Evolutionary conservation across 2,329 filamentous ascomycete genomes (phyloP).

Genomic region (Phialocephala sp.): DNA sequence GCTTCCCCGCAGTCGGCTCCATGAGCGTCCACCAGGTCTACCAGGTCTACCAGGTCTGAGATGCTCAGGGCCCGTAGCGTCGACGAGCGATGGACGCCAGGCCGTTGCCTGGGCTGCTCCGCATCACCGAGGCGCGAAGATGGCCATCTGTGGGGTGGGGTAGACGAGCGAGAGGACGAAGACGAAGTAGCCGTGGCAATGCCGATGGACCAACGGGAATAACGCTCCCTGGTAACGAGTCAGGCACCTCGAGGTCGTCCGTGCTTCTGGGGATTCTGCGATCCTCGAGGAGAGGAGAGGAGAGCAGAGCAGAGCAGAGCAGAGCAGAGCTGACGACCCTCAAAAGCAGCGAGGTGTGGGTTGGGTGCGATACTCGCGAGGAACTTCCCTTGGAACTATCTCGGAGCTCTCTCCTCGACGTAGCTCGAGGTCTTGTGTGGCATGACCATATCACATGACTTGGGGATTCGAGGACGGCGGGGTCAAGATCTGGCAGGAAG

Average conservation of each 20-base stretch:
- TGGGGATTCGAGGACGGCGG: background rate
- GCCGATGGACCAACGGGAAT: slow-evolving; percentile 7
- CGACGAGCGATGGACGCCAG: background rate
- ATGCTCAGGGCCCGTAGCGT: too few species aligned
- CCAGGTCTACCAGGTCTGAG: too few species aligned
- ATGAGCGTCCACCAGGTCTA: too few species aligned
- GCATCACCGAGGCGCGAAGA: slow-evolving; percentile 1
- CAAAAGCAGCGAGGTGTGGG: background rate
- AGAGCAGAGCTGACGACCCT: background rate
- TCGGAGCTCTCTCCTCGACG: background rate
- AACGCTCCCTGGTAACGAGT: background rate
- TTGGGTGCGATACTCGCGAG: background rate
- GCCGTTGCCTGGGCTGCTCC: background rate
- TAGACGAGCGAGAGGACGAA: background rate
- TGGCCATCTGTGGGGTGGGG: background rate
- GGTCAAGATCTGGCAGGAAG: too few species aligned
- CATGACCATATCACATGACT: background rate
- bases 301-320: too few species aligned
- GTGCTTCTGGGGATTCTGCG: slow-evolving; percentile 3
- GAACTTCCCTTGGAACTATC: background rate
- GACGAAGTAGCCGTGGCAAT: slow-evolving; percentile 4
- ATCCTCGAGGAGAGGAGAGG: background rate
- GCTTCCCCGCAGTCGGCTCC: slow-evolving; percentile 7
- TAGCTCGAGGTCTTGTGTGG: background rate
- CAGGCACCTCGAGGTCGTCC: background rate